Evolutionary conservation across 257 asterid species (phyloP).

Genomic region (Rehmannia glutinosa): DNA sequence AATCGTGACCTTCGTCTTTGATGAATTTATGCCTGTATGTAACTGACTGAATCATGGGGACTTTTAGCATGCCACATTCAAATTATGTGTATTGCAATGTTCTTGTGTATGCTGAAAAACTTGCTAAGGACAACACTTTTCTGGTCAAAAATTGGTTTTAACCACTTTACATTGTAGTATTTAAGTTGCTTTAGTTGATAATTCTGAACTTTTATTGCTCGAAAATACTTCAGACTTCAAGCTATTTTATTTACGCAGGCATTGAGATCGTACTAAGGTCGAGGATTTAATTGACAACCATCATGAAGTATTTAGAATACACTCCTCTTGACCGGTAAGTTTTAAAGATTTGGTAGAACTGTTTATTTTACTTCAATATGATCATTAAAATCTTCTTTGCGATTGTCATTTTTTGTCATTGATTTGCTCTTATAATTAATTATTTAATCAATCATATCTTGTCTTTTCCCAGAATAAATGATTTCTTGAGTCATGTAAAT

Average conservation of each 20-base stretch:
- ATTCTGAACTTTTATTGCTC: background rate
- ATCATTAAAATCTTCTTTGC: background rate
- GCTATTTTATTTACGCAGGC: constrained; percentile 12
- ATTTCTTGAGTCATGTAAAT: constrained; percentile 71
- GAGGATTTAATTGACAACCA: constrained; percentile 18
- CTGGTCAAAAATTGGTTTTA: background rate
- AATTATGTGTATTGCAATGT: background rate
- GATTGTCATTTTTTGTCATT: background rate
- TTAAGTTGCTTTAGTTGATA: background rate
- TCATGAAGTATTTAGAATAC: constrained; percentile 88
- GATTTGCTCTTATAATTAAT: background rate
- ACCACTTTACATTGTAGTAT: too few relatives aligned
- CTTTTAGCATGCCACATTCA: background rate
- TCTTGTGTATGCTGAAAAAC: background rate
- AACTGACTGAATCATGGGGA: too few relatives aligned
- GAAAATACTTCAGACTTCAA: background rate
- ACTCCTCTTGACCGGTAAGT: constrained; percentile 76
- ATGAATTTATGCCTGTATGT: too few relatives aligned
- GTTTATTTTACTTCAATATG: background rate
- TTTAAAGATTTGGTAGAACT: background rate
- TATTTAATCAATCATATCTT: constrained; percentile 1
- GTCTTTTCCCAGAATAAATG: constrained; percentile 54
- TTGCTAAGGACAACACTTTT: background rate
- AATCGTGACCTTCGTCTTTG: too few relatives aligned
- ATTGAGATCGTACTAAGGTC: constrained; percentile 6